phyloP scores from a whole-genome alignment of 1,284 basidiomycete genomes.

The Tylopilus sp. region DNA sequence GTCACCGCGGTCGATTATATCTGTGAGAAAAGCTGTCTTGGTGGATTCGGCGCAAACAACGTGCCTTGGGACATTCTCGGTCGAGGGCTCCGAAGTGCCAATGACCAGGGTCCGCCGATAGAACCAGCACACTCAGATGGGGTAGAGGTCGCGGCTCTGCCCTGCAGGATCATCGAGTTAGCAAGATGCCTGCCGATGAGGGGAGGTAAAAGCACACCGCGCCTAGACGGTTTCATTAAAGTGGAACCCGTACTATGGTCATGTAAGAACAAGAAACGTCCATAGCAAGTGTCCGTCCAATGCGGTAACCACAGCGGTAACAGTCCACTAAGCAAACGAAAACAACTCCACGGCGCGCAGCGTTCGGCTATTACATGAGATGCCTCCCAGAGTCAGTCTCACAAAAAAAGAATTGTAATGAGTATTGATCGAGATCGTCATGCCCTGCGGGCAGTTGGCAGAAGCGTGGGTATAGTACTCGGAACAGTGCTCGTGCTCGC shows the following conservation, averaged over 20 bases:
- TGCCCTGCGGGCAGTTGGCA: conserved; percentile 5
- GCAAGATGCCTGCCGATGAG: background rate
- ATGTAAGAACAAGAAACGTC: conserved; percentile 2
- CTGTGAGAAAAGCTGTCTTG: background rate
- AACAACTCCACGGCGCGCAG: background rate
- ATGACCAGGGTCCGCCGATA: background rate
- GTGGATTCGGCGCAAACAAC: background rate
- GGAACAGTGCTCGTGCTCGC: background rate
- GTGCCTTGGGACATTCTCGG: background rate
- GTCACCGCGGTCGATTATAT: conserved; percentile 5
- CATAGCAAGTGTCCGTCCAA: background rate
- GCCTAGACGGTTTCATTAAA: conserved; percentile 1
- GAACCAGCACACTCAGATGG: background rate
- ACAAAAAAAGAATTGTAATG: background rate
- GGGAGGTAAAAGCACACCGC: conserved; percentile 11
- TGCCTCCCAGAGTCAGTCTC: background rate
- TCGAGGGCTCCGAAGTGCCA: background rate
- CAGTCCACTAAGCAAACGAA: conserved; percentile 2
- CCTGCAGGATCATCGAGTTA: conserved; percentile 2
- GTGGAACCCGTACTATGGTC: background rate
- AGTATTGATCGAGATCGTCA: conserved; percentile 7
- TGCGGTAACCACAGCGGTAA: background rate
- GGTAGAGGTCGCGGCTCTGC: too few species aligned
- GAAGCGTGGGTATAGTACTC: background rate
- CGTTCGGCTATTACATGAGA: too few species aligned